Evolutionary conservation across 2,329 filamentous ascomycete genomes (phyloP), one percentile per base, ranked within the genome.

Genomic region (Orbilia ellipsospora): DNA sequence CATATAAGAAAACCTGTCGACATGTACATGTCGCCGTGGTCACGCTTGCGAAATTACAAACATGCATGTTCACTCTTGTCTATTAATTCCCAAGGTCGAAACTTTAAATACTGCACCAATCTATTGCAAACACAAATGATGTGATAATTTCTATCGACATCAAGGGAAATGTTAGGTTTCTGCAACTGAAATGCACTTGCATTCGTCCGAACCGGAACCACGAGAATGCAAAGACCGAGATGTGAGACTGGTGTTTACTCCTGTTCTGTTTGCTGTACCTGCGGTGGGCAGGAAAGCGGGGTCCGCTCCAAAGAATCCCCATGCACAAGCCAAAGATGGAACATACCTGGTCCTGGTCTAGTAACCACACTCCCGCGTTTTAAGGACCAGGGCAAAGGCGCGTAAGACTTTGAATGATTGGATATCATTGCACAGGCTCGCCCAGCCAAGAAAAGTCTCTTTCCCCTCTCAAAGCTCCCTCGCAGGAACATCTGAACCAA

Each of bases 351-450:
- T 75, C 72, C 72, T 64, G 72, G 72, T 65, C 60, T 75, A 69
- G 72, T 69, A 64, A 75, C 72, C 72, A 69, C 59, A 68, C 59
- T 75, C 72, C 72, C 72, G 72, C 72, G 72, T 75, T 75, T 69
- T 75, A 69, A 48, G 20, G 48, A 65, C 72, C 16, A 59, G 72
- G 67, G 64, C 40, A 40, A 67, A 75, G 64, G 72, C 72, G 72
- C 72, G 72, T 75, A 75, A 54, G 54, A 52, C 51, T 50, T 23
- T 59, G 45, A 51, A 59, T 75, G 72, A 75, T 75, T 75, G 72
- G 72, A 63, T 36, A 54, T 75, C 59, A 60, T 52, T 65, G 66
- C 72, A 68, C 72, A 75, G 72, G 72, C 64, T 69, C 72, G 42
- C 48, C 50, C 50, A 55, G 52, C 63, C 72, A 68, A 75, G 65